Percentiles rank a stretch among this genome's conserved stretches.
These are phyloP conservation scores for Syzygium aqueum DNA, from an alignment of 345 rosid genomes.

Conservation along the genomic window DNA sequence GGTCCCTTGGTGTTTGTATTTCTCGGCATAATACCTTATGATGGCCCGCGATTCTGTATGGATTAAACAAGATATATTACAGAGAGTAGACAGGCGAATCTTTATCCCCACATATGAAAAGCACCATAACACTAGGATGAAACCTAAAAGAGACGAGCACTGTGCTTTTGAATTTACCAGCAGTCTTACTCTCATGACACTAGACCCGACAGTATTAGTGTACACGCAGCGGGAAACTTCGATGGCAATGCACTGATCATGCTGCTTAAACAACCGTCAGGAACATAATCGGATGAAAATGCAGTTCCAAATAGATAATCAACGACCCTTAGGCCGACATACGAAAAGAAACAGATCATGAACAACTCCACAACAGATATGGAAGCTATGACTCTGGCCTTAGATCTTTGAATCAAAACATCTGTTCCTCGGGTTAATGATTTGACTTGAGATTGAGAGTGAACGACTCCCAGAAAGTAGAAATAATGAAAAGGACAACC, in stretches of 20 bases:
- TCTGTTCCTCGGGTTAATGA: not conserved
- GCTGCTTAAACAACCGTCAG: not conserved
- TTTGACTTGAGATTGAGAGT: not conserved
- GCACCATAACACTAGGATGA: not conserved
- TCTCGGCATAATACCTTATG: slow-evolving; percentile 59
- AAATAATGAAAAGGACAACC: too few species aligned
- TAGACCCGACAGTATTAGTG: not conserved
- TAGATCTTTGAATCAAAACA: not conserved
- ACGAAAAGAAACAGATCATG: not conserved
- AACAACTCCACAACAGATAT: not conserved
- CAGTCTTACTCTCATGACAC: not conserved
- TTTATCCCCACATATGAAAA: not conserved
- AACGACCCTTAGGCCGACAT: not conserved
- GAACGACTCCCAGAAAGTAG: too few species aligned
- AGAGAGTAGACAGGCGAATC: not conserved
- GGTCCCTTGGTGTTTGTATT: slow-evolving; percentile 37
- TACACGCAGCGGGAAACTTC: not conserved
- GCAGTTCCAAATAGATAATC: not conserved
- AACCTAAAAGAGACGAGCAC: not conserved
- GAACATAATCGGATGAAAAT: not conserved
- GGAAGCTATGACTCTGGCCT: not conserved
- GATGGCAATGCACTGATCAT: not conserved
- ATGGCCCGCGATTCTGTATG: slow-evolving; percentile 60
- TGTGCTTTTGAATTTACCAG: not conserved
- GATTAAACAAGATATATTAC: not conserved